Evolutionary conservation across 805 yeast species (phyloP).

Genomic region (Wickerhamiella sorbophila): DNA sequence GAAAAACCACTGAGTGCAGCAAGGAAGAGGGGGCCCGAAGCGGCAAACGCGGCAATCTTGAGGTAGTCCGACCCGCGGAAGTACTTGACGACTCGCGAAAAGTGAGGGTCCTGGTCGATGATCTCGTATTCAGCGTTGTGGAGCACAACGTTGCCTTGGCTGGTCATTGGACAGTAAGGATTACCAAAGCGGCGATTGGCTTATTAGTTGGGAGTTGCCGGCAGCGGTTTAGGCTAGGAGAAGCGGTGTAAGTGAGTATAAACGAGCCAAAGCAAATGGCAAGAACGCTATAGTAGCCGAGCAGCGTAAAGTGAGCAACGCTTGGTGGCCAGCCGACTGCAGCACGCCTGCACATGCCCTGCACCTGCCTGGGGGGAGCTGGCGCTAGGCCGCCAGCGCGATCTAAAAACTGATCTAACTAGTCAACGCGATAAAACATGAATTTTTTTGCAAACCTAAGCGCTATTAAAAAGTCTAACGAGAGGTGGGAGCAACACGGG

Average conservation of each 20-base stretch:
- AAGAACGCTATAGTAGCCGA: too few species aligned
- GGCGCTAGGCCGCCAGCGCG: too few species aligned
- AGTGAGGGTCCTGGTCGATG: constrained; percentile 71
- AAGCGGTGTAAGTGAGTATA: too few species aligned
- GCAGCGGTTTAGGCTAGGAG: constrained; percentile 2
- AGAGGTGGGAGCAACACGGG: constrained; percentile 91
- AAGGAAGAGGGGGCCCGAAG: constrained; percentile 36
- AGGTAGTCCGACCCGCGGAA: constrained; percentile 55
- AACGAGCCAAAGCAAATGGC: too few species aligned
- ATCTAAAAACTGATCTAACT: too few species aligned
- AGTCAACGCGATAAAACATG: not conserved
- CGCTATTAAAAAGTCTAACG: constrained; percentile 43
- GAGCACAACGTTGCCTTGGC: constrained; percentile 15
- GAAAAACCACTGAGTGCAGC: constrained; percentile 34
- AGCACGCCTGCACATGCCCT: too few species aligned
- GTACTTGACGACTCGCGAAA: constrained; percentile 54
- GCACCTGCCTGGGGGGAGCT: too few species aligned
- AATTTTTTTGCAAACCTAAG: not conserved
- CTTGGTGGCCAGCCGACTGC: too few species aligned
- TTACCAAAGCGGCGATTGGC: constrained; percentile 1
- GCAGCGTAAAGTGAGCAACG: too few species aligned
- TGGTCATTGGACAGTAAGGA: constrained; percentile 1
- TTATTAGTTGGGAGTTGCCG: not conserved
- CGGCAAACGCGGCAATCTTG: constrained; percentile 34
- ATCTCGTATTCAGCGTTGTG: constrained; percentile 27